phyloP scores from a whole-genome alignment of 2,329 filamentous ascomycete genomes.

The Monosporascus sp. region DNA sequence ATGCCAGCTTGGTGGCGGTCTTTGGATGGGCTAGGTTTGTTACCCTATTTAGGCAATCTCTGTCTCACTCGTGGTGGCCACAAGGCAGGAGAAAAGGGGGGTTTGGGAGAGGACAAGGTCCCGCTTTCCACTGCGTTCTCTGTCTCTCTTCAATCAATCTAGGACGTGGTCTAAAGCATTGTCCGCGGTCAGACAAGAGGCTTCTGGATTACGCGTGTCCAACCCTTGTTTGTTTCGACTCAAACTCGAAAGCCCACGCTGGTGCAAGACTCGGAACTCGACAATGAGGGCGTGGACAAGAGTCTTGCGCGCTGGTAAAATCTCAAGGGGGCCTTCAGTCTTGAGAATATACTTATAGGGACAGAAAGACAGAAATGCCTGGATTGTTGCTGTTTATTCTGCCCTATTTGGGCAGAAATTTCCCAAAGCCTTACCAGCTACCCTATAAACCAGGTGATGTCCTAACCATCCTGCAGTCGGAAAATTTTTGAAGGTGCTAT shows the following conservation, averaged over 20 bases:
- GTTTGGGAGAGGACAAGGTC: neutral
- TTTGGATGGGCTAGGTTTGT: too few species aligned
- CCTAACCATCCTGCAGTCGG: neutral
- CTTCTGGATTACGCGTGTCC: conserved; percentile 2
- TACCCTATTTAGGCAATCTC: neutral
- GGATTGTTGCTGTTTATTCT: neutral
- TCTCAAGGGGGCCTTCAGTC: conserved; percentile 7
- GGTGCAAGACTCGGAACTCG: neutral
- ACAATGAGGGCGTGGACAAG: neutral
- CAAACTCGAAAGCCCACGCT: conserved; percentile 1
- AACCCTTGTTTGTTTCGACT: neutral
- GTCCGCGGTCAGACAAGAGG: neutral
- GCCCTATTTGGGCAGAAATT: neutral
- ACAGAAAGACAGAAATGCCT: neutral
- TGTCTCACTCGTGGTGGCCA: neutral
- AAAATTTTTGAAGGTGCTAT: neutral
- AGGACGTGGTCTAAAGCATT: neutral
- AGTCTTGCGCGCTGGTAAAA: conserved; percentile 1
- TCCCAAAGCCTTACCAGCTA: neutral
- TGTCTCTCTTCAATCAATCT: neutral
- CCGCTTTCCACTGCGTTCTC: neutral
- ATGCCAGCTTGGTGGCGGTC: too few species aligned
- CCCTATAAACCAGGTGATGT: neutral
- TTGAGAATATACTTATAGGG: neutral
- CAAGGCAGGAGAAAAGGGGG: neutral